Evolutionary conservation across 352 stramenopile species (phyloP).

Genomic region (Pythium rishiriense): DNA sequence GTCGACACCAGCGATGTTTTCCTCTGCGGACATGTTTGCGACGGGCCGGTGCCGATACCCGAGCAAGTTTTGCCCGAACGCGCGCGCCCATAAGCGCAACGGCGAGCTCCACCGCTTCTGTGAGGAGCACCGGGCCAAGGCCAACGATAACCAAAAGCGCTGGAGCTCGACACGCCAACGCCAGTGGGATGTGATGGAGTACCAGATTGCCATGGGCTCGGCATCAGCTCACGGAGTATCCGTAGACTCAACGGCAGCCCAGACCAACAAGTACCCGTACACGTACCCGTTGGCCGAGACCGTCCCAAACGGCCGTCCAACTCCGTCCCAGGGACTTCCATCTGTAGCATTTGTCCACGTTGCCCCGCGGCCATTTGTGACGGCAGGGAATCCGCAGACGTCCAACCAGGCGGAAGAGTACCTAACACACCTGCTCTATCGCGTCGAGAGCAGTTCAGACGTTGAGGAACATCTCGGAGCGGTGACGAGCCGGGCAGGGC

Average conservation of each 20-base stretch:
- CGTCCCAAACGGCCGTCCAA: neutral
- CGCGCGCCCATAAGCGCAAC: neutral
- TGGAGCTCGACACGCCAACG: slow-evolving; percentile 3
- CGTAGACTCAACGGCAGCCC: neutral
- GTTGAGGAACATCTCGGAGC: neutral
- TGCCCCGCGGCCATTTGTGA: too few species aligned
- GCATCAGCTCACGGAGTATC: neutral
- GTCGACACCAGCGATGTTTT: neutral
- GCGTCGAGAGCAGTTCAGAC: neutral
- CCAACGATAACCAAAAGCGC: slow-evolving; percentile 5
- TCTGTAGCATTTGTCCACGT: neutral
- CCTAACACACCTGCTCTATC: neutral
- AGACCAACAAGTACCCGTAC: neutral
- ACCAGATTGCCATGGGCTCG: neutral
- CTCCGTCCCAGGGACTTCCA: too few species aligned
- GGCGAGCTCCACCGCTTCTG: slow-evolving; percentile 1
- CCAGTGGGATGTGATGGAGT: slow-evolving; percentile 2
- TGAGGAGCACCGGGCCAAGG: neutral
- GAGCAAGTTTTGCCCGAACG: slow-evolving; percentile 5
- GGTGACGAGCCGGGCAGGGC: neutral
- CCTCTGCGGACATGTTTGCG: neutral
- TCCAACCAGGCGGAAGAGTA: neutral
- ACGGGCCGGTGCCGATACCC: slow-evolving; percentile 5
- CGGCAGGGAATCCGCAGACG: neutral
- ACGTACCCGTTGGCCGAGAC: neutral